phyloP scores from a whole-genome alignment of 2,329 filamentous ascomycete genomes.

The Coleophoma cylindrospora region DNA sequence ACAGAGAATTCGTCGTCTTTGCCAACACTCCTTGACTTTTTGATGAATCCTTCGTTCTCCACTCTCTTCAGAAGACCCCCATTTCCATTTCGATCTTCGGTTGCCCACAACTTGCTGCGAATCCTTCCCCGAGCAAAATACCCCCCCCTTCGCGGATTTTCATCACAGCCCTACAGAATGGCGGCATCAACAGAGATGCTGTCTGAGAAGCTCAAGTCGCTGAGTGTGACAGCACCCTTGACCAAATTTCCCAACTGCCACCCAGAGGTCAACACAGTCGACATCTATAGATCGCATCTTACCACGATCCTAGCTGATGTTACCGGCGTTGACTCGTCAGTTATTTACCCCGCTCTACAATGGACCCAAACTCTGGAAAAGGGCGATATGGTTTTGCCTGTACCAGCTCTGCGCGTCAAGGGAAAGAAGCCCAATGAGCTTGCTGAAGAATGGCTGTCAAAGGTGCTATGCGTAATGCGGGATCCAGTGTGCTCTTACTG shows the following conservation, averaged over 20 bases:
- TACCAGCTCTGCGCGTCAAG: constrained; percentile 75
- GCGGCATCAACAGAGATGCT: constrained; percentile 15
- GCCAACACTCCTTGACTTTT: too few species aligned
- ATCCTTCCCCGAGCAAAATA: constrained; percentile 5
- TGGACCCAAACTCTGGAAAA: constrained; percentile 79
- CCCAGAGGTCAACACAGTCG: constrained; percentile 69
- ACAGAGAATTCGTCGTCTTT: constrained; percentile 1
- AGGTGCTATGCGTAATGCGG: constrained; percentile 35
- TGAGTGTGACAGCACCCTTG: constrained; percentile 18
- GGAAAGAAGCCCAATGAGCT: constrained; percentile 61
- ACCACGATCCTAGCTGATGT: constrained; percentile 62
- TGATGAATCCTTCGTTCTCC: too few species aligned
- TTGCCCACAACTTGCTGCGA: not conserved
- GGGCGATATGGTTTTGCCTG: constrained; percentile 74
- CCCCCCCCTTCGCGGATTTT: constrained; percentile 9
- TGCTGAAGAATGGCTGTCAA: constrained; percentile 54
- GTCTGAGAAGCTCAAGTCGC: constrained; percentile 20
- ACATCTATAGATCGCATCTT: constrained; percentile 75
- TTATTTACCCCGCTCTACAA: constrained; percentile 71
- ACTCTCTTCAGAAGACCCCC: too few species aligned
- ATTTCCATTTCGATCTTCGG: too few species aligned
- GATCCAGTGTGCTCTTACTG: too few species aligned
- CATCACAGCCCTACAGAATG: constrained; percentile 14
- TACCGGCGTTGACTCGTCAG: constrained; percentile 63
- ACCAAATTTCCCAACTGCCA: constrained; percentile 48